Evolutionary conservation across 441 rosid species (phyloP), one percentile per base, ranked within the genome.

Genomic region (Gossypium lobatum): DNA sequence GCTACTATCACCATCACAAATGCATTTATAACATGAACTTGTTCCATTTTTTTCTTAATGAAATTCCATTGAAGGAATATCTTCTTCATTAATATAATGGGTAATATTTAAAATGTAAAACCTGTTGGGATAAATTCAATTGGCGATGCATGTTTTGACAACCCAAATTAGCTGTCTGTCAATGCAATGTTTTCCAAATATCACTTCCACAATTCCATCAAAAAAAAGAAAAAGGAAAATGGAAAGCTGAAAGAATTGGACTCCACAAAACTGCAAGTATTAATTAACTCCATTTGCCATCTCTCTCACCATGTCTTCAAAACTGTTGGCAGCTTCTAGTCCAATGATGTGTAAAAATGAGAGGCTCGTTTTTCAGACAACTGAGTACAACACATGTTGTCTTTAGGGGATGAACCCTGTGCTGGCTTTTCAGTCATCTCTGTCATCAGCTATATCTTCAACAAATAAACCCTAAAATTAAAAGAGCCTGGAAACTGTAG

Each of bases 371-470:
- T 13, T 72, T 42, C 60, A 62, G 21, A 63, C 72, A 31, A 54
- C 80, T 54, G 46, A 20, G n/a, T 63, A 20, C 73, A 74, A n/a
- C 55, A 66, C 60, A 37, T 34, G 46, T 14, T 66, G 80, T 70
- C 83, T 54, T 70, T 42, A 73, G 85, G 76, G 85, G 82, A 81
- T 85, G 83, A 79, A 79, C 73, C 78, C 61, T 75, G 63, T 66
- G 83, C 81, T 79, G 85, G 69, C 80, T 74, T 60, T 62, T 14
- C 13, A 20, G 31, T 65, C 69, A 73, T 20, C 67, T 34, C 28
- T 37, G 57, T 20, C 0, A 21, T 13, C 5, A 21, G 46, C 2
- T 23, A 5, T 20, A 20, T 1, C 17, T 45, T 64, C 18, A 20
- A 39, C 69, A 39, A 64, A 37, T 39, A 26, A 64, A 64, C 52